Base-by-base conservation (phyloP, 2,329 filamentous ascomycete genomes). In the Neofusicoccum cordaticola region DNA sequence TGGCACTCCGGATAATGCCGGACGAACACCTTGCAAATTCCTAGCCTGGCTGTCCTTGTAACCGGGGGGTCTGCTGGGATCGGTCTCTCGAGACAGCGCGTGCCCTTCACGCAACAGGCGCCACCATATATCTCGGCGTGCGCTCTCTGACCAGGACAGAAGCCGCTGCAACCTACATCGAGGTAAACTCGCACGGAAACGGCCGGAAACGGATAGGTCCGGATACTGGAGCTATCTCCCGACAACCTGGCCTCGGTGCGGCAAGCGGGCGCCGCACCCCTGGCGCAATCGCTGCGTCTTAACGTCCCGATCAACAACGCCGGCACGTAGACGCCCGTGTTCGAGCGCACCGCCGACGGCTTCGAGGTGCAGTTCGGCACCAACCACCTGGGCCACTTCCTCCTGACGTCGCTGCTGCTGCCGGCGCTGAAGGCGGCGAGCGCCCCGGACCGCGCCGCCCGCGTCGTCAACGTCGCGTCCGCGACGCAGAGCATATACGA, bases 21-120 rank as follows among this genome's bases (percentile, higher is more conserved):
- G 2, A 22, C 19, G 19, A 22, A 22, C 0, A 0, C 19, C 19
- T 22, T 22, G 19, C 2, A 22, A 22, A 22, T 22, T 22, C 19
- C 19, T 22, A 2, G 19, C 19, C 19, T 22, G 19, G 19, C 3
- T 31, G 27, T 1, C 27, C 53, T 75, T n/a, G 65, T 75, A 47
- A 75, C 73, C 1, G 72, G 73, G 12, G 61, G 64, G 17, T 72
- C 73, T 0, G 69, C 71, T 39, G 73, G 73, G 17, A 71, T 76
- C 47, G 72, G 72, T 45, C 66, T 45, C 66, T 68, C 17, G 70
- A 72, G 3, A 73, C 69, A n/a, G 69, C 70, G 4, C 58, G 75
- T 13, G 82, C 82, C 2, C 73, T 85, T 22, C 70, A 75, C 27
- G 70, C 75, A 12, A 80, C 83, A 0, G 82, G 82, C 9, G 81